phyloP scores from a whole-genome alignment of 352 stramenopile species.

The Globisporangium spinosum region DNA sequence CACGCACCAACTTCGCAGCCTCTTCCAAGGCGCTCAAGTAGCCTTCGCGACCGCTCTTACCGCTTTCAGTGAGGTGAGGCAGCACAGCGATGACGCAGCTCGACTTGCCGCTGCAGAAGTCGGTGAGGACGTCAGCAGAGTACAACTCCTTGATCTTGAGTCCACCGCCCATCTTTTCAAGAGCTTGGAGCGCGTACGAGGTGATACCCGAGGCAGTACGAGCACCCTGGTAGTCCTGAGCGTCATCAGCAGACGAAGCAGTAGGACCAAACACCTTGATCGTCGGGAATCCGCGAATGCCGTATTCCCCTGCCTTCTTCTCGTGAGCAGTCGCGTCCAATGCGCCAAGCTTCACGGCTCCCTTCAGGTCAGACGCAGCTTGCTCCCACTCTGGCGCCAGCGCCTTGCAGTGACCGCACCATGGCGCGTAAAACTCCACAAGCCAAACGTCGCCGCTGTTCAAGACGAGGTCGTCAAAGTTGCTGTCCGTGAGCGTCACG shows the following conservation, averaged over 20 bases:
- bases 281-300: slow-evolving; percentile 92
- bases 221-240: slow-evolving; percentile 85
- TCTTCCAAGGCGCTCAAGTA: slow-evolving; percentile 84
- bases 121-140: slow-evolving; percentile 53
- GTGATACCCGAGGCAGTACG: slow-evolving; percentile 84
- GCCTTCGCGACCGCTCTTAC: slow-evolving; percentile 75
- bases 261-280: slow-evolving; percentile 92
- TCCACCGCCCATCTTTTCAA: slow-evolving; percentile 69
- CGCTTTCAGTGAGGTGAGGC: slow-evolving; percentile 87
- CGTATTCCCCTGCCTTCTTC: slow-evolving; percentile 80
- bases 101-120: slow-evolving; percentile 85
- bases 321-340: slow-evolving; percentile 93
- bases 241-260: slow-evolving; percentile 48
- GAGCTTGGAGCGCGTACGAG: slow-evolving; percentile 60
- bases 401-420: slow-evolving; percentile 92
- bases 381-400: slow-evolving; percentile 91
- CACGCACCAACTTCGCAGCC: slow-evolving; percentile 81
- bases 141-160: slow-evolving; percentile 82
- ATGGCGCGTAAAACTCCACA: slow-evolving; percentile 92
- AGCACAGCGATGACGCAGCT: slow-evolving; percentile 90
- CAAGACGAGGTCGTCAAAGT: slow-evolving; percentile 89
- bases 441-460: slow-evolving; percentile 90
- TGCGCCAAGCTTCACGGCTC: slow-evolving; percentile 88
- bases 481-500: slow-evolving; percentile 88
- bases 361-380: slow-evolving; percentile 82